Evolutionary conservation across 208 protist species (phyloP), one percentile per base, ranked within the genome.

Genomic region (Blastocrithidia nonstop): DNA sequence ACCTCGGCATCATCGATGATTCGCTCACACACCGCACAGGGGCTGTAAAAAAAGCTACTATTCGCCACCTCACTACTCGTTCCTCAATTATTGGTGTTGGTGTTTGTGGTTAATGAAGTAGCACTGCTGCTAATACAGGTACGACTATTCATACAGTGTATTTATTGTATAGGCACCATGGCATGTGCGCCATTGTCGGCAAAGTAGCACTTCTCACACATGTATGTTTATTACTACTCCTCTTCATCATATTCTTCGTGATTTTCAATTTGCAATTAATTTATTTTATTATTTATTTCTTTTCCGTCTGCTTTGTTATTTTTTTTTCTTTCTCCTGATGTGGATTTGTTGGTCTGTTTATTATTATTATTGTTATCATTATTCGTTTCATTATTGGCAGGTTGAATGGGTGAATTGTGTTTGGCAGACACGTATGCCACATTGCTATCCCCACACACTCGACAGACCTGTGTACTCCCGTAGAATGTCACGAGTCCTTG

Each of bases 1-100:
- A 45, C 26, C 37, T 90, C 81, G 2, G 41, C 51, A 55, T 90
- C 81, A 25, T 66, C 58, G 37, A 90, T 86, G 22, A 51, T 44
- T 16, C 69, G 63, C 2, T 35, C 29, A 41, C 81, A 90, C 17
- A 51, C 24, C 21, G 35, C 50, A 55, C 81, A 90, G 3, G 81
- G 81, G 26, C 71, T 50, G 55, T 83, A 87, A 37, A 90, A 82
- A n/a, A 89, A 44, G 15, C 56, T 72, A 52, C n/a, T n/a, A n/a
- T n/a, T n/a, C n/a, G n/a, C n/a, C n/a, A n/a, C n/a, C n/a, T n/a
- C n/a, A n/a, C n/a, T n/a, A n/a, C n/a, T n/a, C n/a, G n/a, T n/a
- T n/a, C n/a, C n/a, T n/a, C n/a, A n/a, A n/a, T n/a, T n/a, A n/a
- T 65, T 86, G 15, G 47, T 39, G 1, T 50, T 62, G 22, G 61